phyloP scores from a whole-genome alignment of 2,329 filamentous ascomycete species.

The Fusarium kyushuense region DNA sequence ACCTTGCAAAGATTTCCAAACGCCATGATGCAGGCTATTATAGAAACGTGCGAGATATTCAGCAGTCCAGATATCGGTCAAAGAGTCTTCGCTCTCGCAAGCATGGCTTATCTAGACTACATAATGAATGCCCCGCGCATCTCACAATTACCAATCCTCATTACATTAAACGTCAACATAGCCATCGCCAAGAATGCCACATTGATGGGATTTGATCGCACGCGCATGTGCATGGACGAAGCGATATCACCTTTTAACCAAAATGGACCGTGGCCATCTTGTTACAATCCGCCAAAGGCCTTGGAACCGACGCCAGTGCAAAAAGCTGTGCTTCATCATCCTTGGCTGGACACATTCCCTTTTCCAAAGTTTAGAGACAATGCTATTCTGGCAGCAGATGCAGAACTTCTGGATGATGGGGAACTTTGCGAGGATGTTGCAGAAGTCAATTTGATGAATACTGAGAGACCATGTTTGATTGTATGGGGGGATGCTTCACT shows the following conservation, averaged over 20 bases:
- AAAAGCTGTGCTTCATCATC: conserved; percentile 6
- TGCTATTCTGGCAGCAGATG: not conserved
- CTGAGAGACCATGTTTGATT: conserved; percentile 16
- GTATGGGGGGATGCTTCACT: conserved; percentile 28
- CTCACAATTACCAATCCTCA: conserved; percentile 18
- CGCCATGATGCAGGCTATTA: conserved; percentile 2
- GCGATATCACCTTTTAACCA: conserved; percentile 14
- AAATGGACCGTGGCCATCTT: not conserved
- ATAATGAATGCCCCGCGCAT: conserved; percentile 11
- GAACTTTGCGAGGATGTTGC: conserved; percentile 20
- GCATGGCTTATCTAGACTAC: conserved; percentile 23
- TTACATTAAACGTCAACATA: conserved; percentile 24
- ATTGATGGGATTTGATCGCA: not conserved
- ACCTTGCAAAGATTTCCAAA: not conserved
- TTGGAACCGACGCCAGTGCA: conserved; percentile 4
- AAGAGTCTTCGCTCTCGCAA: not conserved
- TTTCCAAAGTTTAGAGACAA: conserved; percentile 23
- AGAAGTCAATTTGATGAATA: conserved; percentile 8
- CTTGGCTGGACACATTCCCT: conserved; percentile 27
- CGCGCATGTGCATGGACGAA: conserved; percentile 6
- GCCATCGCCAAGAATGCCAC: conserved; percentile 18
- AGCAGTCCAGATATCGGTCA: not conserved
- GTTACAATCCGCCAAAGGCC: not conserved
- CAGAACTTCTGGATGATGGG: not conserved
- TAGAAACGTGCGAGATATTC: conserved; percentile 14